These are phyloP conservation scores for Austroboletus novae-zelandiae DNA, from an alignment of 1,284 basidiomycete genomes.

Conservation along the genomic window DNA sequence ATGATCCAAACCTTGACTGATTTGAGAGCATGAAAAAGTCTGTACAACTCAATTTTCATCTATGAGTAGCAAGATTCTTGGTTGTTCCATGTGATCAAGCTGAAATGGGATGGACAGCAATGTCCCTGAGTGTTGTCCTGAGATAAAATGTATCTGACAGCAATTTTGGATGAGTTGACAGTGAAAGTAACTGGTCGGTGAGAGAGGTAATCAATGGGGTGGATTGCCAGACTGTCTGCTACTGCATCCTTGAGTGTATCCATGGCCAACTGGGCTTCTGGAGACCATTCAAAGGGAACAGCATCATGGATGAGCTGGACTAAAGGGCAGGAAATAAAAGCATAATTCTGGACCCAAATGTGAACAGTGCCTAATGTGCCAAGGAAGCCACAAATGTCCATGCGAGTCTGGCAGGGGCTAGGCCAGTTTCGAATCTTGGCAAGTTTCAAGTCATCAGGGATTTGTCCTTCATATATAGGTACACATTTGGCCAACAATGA, in stretches of 20 bases:
- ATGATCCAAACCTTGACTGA: too few species aligned
- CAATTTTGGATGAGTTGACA: conserved; percentile 37
- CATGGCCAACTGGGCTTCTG: conserved; percentile 14
- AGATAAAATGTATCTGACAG: too few species aligned
- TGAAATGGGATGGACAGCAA: too few species aligned
- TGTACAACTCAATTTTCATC: conserved; percentile 41
- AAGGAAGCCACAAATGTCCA: conserved; percentile 29
- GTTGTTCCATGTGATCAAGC: conserved; percentile 38
- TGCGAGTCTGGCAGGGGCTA: too few species aligned
- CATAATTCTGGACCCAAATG: conserved; percentile 14
- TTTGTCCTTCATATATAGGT: conserved; percentile 13
- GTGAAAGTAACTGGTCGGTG: too few species aligned
- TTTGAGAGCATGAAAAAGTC: too few species aligned
- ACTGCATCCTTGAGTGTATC: conserved; percentile 34
- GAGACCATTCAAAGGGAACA: too few species aligned
- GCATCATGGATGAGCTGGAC: not conserved
- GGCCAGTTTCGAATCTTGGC: too few species aligned
- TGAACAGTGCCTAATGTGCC: conserved; percentile 26
- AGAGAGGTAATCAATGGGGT: too few species aligned
- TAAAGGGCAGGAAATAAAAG: conserved; percentile 1
- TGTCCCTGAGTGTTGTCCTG: too few species aligned
- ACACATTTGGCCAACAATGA: conserved; percentile 15
- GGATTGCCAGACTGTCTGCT: too few species aligned
- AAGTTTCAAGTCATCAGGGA: conserved; percentile 4
- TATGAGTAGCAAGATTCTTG: too few species aligned